These are phyloP conservation scores for Auricularia auricula-judae DNA, from an alignment of 768 basidiomycete species.

Conservation along the genomic window DNA sequence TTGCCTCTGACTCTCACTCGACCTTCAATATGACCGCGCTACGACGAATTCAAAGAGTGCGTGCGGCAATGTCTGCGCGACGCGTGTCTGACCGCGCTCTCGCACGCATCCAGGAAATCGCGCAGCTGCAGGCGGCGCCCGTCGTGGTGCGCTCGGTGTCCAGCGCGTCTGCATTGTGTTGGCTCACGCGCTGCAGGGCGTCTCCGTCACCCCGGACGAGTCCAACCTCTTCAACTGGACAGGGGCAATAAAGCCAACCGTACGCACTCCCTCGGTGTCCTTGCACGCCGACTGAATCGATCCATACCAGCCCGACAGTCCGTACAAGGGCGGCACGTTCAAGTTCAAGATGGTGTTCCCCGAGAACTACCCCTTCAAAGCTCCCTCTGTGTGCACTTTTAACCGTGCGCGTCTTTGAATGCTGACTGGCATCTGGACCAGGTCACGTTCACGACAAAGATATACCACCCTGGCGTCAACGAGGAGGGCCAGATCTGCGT, in stretches of 20 bases:
- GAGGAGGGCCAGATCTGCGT: slow-evolving; percentile 83
- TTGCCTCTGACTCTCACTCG: no score
- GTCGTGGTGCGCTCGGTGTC: background rate
- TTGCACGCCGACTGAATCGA: slow-evolving; percentile 4
- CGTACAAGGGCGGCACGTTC: slow-evolving; percentile 76
- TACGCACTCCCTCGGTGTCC: slow-evolving; percentile 23
- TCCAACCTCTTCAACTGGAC: slow-evolving; percentile 72
- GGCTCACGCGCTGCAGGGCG: slow-evolving; percentile 31
- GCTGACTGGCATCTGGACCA: slow-evolving; percentile 19
- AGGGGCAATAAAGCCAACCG: slow-evolving; percentile 63
- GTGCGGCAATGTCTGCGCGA: background rate
- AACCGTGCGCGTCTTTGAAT: background rate
- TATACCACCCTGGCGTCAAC: slow-evolving; percentile 86
- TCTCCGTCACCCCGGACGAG: slow-evolving; percentile 52
- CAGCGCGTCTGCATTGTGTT: background rate
- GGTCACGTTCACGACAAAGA: slow-evolving; percentile 78
- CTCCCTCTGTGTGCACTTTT: slow-evolving; percentile 47
- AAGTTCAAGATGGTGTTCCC: slow-evolving; percentile 66
- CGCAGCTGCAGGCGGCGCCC: background rate
- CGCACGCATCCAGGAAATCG: background rate
- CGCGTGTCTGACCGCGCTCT: background rate
- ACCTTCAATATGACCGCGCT: background rate
- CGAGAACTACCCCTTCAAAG: slow-evolving; percentile 77
- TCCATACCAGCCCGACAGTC: slow-evolving; percentile 50
- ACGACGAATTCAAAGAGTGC: background rate